Evolutionary conservation across 2,329 filamentous ascomycete species (phyloP).

Genomic region (Beauveria pseudobassiana): DNA sequence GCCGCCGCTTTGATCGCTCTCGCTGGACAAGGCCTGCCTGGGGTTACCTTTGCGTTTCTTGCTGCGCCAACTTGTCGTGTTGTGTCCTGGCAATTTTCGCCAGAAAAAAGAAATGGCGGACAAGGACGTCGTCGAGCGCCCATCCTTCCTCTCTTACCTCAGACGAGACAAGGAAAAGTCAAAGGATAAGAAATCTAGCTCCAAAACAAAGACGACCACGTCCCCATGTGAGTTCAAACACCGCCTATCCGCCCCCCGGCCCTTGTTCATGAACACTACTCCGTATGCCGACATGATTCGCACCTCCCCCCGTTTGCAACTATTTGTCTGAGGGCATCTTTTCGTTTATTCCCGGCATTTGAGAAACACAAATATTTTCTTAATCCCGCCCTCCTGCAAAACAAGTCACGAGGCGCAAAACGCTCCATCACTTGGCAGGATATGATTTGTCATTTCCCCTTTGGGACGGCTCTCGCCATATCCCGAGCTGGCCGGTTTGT

Average conservation of each 20-base stretch:
- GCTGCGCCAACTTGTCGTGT: not conserved
- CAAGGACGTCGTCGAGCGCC: not conserved
- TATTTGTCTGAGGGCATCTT: not conserved
- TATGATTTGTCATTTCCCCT: conserved; percentile 9
- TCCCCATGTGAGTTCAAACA: conserved; percentile 1
- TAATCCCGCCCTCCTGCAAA: no score
- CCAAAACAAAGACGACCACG: conserved; percentile 3
- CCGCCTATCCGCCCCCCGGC: not conserved
- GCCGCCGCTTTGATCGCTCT: no score
- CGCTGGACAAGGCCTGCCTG: no score
- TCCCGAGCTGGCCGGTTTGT: not conserved
- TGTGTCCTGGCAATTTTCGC: no score
- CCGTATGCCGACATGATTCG: no score
- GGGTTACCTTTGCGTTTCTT: not conserved
- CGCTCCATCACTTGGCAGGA: no score
- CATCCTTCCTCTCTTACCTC: conserved; percentile 10
- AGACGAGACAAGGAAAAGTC: conserved; percentile 8
- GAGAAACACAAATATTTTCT: no score
- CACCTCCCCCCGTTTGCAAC: not conserved
- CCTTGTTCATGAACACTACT: not conserved
- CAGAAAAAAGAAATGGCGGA: not conserved
- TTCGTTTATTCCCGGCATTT: not conserved
- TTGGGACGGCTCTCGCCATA: not conserved
- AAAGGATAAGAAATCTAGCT: not conserved
- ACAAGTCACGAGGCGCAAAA: no score